Evolutionary conservation across 768 basidiomycete species (phyloP).

Genomic region (Sistotremastrum niveocremeum): DNA sequence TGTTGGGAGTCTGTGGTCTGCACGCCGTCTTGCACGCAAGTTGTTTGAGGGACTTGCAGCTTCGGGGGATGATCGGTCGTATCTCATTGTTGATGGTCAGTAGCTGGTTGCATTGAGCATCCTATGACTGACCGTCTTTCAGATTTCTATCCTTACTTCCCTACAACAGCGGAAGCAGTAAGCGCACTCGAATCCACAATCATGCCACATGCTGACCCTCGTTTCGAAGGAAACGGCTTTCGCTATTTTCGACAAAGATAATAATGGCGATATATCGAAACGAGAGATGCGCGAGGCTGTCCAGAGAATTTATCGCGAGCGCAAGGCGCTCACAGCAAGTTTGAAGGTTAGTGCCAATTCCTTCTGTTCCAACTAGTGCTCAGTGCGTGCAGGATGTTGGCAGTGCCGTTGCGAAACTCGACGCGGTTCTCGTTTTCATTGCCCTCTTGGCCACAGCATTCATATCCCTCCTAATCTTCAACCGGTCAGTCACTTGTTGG

Average conservation of each 20-base stretch:
- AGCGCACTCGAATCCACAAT: slow-evolving; percentile 11
- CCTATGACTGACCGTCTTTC: slow-evolving; percentile 1
- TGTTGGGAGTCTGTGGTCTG: slow-evolving; percentile 45
- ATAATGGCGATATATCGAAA: slow-evolving; percentile 70
- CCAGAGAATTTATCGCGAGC: slow-evolving; percentile 65
- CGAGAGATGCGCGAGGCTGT: slow-evolving; percentile 75
- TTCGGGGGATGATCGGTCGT: slow-evolving; percentile 29
- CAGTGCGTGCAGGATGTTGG: slow-evolving; percentile 41
- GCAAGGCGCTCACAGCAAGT: slow-evolving; percentile 55
- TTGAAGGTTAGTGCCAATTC: slow-evolving; percentile 37
- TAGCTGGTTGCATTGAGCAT: background rate
- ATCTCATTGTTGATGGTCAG: slow-evolving; percentile 56
- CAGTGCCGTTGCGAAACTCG: slow-evolving; percentile 64
- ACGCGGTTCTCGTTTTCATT: slow-evolving; percentile 53
- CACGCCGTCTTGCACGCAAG: slow-evolving; percentile 53
- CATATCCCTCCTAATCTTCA: slow-evolving; percentile 64
- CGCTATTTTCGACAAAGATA: slow-evolving; percentile 61
- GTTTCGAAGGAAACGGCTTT: slow-evolving; percentile 47
- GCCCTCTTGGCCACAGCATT: slow-evolving; percentile 50
- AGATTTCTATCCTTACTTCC: slow-evolving; percentile 76
- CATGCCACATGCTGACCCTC: slow-evolving; percentile 4
- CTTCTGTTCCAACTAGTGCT: background rate
- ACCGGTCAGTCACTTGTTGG: slow-evolving; percentile 16
- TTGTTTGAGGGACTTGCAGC: slow-evolving; percentile 54
- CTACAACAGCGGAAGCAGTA: slow-evolving; percentile 56